Conservation (phyloP, 257 asterid genomes). For the Penstemon newberryi region DNA sequence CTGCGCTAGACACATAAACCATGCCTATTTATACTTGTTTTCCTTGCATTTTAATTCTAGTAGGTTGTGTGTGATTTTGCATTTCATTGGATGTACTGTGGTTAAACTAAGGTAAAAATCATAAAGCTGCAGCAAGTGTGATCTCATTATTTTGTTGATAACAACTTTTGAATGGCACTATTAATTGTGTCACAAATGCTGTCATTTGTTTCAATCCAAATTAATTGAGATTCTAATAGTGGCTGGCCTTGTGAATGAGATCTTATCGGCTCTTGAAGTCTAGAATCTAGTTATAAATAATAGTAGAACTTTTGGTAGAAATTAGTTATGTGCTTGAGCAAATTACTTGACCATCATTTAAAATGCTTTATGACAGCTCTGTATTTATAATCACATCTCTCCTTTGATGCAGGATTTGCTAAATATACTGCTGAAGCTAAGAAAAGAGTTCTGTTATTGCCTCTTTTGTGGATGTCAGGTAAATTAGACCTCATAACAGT, state of each 20-base stretch:
- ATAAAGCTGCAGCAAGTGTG: neutral
- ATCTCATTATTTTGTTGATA: neutral
- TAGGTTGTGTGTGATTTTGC: neutral
- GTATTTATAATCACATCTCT: conserved; percentile 17
- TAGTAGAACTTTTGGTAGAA: too few relatives aligned
- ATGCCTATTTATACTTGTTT: neutral
- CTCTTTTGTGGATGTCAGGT: conserved; percentile 94
- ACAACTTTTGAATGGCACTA: neutral
- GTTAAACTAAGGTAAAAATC: neutral
- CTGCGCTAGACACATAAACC: neutral
- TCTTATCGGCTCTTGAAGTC: conserved; percentile 1
- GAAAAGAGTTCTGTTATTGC: conserved; percentile 74
- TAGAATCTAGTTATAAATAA: too few relatives aligned
- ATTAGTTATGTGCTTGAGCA: neutral
- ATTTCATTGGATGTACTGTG: neutral
- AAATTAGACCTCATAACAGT: conserved; percentile 16
- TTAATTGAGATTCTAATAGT: conserved; percentile 3
- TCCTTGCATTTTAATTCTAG: conserved; percentile 7
- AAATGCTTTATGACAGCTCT: neutral
- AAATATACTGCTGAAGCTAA: conserved; percentile 62
- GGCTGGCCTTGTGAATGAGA: neutral
- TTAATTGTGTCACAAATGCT: neutral
- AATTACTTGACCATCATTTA: conserved; percentile 4
- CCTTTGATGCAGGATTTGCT: conserved; percentile 68
- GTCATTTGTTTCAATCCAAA: neutral